These are phyloP conservation scores for Friedmanniomyces simplex DNA, from an alignment of 495 filamentous ascomycete genomes.

Conservation along the genomic window DNA sequence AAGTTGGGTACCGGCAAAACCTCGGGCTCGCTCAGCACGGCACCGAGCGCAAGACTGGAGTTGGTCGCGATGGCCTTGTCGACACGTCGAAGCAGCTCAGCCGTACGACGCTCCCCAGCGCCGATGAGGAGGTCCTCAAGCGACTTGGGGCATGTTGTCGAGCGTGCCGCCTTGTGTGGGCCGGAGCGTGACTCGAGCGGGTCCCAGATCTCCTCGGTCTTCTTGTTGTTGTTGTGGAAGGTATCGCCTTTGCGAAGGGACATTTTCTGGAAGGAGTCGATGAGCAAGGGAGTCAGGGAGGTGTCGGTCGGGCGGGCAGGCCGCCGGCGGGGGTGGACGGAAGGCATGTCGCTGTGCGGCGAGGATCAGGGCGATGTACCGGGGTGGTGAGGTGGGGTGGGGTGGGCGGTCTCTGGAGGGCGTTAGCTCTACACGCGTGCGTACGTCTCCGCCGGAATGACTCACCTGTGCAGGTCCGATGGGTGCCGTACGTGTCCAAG, in stretches of 20 bases:
- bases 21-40: slow-evolving; percentile 30
- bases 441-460: background rate
- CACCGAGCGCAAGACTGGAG: slow-evolving; percentile 15
- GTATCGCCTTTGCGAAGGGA: slow-evolving; percentile 52
- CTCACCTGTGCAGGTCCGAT: background rate
- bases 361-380: slow-evolving; percentile 14
- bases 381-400: background rate
- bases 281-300: slow-evolving; percentile 17
- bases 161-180: slow-evolving; percentile 46
- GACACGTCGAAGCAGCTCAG: slow-evolving; percentile 27
- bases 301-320: slow-evolving; percentile 21
- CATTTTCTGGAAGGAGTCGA: slow-evolving; percentile 25
- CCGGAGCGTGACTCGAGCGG: slow-evolving; percentile 8
- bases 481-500: background rate
- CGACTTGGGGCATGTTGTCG: slow-evolving; percentile 52
- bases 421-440: background rate
- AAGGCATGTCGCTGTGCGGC: slow-evolving; percentile 19
- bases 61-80: slow-evolving; percentile 27
- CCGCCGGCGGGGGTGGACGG: slow-evolving; percentile 30
- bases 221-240: slow-evolving; percentile 47
- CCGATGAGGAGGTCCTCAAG: slow-evolving; percentile 30
- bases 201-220: slow-evolving; percentile 27
- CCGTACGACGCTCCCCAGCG: slow-evolving; percentile 23
- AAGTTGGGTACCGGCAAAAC: slow-evolving; percentile 32
- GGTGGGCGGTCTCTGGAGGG: background rate